Evolutionary conservation across 2,329 filamentous ascomycete genomes (phyloP), one percentile per base, ranked within the genome.

Genomic region (Cladobotryum protrusum): DNA sequence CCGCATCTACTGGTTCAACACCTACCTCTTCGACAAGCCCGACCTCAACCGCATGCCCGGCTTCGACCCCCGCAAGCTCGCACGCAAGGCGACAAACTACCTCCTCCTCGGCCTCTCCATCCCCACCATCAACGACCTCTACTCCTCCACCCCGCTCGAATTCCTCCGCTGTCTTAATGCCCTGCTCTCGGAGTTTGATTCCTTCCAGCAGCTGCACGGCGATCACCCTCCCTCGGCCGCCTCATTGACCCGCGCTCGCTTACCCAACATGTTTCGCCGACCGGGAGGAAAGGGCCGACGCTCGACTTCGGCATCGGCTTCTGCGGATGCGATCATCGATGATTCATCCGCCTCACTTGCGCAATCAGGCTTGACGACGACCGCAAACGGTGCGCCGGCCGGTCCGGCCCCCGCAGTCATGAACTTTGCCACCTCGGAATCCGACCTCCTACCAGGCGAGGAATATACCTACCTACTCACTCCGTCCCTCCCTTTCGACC

Each of bases 1-100:
- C 53, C 85, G 89, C 52, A 84, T 96, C 39, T 97, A 95, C 73
- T 97, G 93, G 91, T 96, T 97, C 76, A 96, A 96, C 71, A 96
- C 93, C 0, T 82, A 96, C 53, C 86, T 95, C 63, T 96, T 96
- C 69, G 88, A 90, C 57, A 87, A 89, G 61, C 69, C 81, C 29
- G 89, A 96, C 67, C 77, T 97, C 33, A 74, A 79, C 46, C 84
- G 85, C 62, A 85, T 96, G 73, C 85, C 92, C 42, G 95, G 89
- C 64, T 92, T 95, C 64, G 87, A 95, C 52, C 74, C 82, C 4
- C 83, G 87, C 56, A 93, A 92, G 64, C 82, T 96, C 44, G 85
- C 89, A 54, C 86, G 91, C 52, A 88, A 93, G 59, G 92, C 93
- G 34, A 95, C 90, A 46, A 96, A 96, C 67, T 95, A 92, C 67